Base-by-base conservation (phyloP, 257 asterid species). In the Anisodus tanguticus region DNA sequence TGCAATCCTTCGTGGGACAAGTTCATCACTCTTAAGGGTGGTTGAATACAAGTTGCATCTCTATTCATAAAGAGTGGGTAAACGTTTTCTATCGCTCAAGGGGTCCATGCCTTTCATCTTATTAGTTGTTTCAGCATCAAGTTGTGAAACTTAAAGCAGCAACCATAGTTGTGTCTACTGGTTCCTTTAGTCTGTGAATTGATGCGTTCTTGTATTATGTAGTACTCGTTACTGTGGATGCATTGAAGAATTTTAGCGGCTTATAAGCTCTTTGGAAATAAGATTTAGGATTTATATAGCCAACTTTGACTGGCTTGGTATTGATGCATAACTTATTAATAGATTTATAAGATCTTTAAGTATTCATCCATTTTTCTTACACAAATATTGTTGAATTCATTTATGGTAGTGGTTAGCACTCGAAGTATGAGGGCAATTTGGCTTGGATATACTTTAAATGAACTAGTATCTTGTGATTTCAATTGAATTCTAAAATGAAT, bases 21-120 rank as follows among this genome's bases (percentile, higher is more conserved):
- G 49, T 31, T 77, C 64, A 31, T 77, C 82, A 77, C 26, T 77
- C 82, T 53, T 15, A 53, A 53, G 16, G 31, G 49, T 26, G 49
- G 64, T 13, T 77, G 31, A 77, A 77, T 77, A 53, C 64, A 35
- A 77, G 41, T 53, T 77, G 49, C 31, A 77, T 13, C 64, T 76
- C 63, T 26, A 16, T 49, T 26, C 6, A 53, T 77, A 53, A 26
- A 51, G 45, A 51, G 2, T 12, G 62, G 81, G 45, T 76, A 76
- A 76, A 51, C 26, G 3, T 76, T 22, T 43, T 13, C 3, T 53
- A 11, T 15, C 37, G 13, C 62, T 5, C 62, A 22, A 19, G 47
- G 26, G 4, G 13, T 53, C 64, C 49, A 77, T 26, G 64, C 26
- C 26, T 53, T 77, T 53, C 82, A 77, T 26, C 8, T 77, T 77